Conservation (phyloP, 148 eudicot genomes). For the Rhododendron simsii region DNA sequence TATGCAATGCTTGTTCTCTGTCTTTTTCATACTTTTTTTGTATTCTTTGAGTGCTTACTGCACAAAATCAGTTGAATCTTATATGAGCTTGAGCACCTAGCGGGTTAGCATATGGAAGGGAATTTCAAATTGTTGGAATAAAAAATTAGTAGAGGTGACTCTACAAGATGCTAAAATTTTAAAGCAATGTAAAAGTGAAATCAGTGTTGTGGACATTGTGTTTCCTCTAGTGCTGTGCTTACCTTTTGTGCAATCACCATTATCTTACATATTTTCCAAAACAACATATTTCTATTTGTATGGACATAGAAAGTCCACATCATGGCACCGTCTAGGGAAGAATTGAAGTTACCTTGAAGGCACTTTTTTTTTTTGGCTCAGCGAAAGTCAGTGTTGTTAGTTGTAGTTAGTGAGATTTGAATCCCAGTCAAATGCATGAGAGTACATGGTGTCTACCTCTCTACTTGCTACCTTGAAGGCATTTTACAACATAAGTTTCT, state of each 20-base stretch:
- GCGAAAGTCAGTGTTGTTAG: background rate
- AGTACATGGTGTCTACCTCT: background rate
- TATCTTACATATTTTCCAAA: background rate
- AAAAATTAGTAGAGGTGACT: background rate
- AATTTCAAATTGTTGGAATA: background rate
- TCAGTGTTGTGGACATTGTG: background rate
- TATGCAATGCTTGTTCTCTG: constrained; percentile 19
- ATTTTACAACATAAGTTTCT: background rate
- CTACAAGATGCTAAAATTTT: background rate
- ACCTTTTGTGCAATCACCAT: background rate
- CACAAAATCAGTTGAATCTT: background rate
- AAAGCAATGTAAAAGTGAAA: background rate
- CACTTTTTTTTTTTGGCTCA: background rate
- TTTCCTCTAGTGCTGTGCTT: background rate
- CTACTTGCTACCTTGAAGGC: background rate
- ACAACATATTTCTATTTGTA: background rate
- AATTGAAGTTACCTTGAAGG: background rate
- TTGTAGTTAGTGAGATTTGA: background rate
- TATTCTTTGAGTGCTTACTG: background rate
- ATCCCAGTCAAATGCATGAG: background rate
- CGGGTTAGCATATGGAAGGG: background rate
- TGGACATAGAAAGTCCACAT: background rate
- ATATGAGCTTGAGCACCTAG: background rate
- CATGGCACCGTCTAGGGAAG: background rate
- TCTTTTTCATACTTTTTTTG: background rate